These are phyloP conservation scores for Lentinula lateritia DNA, from an alignment of 768 basidiomycete species.

Conservation along the genomic window DNA sequence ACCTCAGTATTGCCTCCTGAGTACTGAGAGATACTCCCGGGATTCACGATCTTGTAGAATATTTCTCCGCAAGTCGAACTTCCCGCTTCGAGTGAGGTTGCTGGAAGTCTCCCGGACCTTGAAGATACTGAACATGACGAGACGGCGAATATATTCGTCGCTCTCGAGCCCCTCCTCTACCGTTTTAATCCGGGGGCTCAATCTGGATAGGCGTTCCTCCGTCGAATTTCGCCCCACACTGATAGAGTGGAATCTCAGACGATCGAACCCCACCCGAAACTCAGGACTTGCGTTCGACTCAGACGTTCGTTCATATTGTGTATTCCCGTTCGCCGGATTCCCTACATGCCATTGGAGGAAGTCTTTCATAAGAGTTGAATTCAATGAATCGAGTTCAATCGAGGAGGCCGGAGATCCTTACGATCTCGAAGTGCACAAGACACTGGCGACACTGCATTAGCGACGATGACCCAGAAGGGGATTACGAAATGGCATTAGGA, in stretches of 20 bases:
- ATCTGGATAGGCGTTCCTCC: neutral
- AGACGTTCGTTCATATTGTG: neutral
- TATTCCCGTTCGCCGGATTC: neutral
- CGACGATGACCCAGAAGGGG: neutral
- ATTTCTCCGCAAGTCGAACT: neutral
- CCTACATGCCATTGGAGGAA: neutral
- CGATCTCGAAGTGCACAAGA: neutral
- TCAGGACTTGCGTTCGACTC: neutral
- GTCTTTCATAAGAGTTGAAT: neutral
- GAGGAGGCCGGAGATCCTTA: neutral
- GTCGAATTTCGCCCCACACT: neutral
- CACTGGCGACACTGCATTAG: neutral
- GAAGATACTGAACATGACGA: neutral
- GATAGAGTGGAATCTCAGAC: neutral
- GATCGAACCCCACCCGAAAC: neutral
- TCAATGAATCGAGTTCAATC: too few relatives aligned
- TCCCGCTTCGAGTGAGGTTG: neutral
- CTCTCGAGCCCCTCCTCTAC: neutral
- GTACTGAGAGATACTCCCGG: neutral
- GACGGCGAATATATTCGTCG: neutral
- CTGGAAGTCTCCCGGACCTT: neutral
- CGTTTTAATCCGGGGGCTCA: neutral
- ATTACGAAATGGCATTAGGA: neutral
- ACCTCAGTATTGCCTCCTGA: neutral
- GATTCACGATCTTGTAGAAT: neutral